Conservation (phyloP, 2,329 filamentous ascomycete species). For the Phialophora verrucosa region DNA sequence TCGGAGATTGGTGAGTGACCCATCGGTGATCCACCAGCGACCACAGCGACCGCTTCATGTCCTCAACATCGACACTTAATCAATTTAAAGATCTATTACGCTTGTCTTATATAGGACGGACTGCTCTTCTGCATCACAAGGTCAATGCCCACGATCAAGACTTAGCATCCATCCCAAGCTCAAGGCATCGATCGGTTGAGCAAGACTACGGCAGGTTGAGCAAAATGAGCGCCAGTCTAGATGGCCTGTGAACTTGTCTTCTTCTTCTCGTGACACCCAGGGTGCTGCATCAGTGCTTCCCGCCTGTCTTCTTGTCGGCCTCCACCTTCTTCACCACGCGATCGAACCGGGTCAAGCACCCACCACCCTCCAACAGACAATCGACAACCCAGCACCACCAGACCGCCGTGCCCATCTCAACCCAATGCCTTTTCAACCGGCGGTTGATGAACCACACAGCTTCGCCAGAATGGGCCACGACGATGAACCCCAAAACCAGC, state of each 20-base stretch:
- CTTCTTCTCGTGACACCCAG: neutral
- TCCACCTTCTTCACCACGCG: slow-evolving; percentile 17
- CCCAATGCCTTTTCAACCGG: slow-evolving; percentile 58
- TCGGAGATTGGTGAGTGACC: too few relatives aligned
- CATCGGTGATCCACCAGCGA: too few relatives aligned
- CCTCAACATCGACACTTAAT: neutral
- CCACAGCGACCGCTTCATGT: neutral
- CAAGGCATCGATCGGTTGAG: neutral
- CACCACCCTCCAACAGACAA: slow-evolving; percentile 59
- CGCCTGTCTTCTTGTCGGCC: slow-evolving; percentile 20
- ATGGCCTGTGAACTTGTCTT: neutral
- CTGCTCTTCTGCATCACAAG: neutral
- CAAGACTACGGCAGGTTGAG: neutral
- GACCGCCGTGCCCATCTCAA: slow-evolving; percentile 53
- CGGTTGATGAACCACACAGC: slow-evolving; percentile 53
- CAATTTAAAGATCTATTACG: neutral
- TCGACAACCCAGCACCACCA: slow-evolving; percentile 63
- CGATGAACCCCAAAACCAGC: slow-evolving; percentile 62
- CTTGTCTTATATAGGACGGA: neutral
- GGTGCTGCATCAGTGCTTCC: slow-evolving; percentile 17
- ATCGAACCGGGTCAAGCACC: slow-evolving; percentile 25
- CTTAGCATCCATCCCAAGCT: neutral
- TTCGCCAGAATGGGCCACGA: slow-evolving; percentile 71
- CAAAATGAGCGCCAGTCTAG: neutral
- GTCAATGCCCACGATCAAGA: neutral